Evolutionary conservation across 2,329 filamentous ascomycete species (phyloP), one percentile per base, ranked within the genome.

Genomic region (Hyphodiscus sp.): DNA sequence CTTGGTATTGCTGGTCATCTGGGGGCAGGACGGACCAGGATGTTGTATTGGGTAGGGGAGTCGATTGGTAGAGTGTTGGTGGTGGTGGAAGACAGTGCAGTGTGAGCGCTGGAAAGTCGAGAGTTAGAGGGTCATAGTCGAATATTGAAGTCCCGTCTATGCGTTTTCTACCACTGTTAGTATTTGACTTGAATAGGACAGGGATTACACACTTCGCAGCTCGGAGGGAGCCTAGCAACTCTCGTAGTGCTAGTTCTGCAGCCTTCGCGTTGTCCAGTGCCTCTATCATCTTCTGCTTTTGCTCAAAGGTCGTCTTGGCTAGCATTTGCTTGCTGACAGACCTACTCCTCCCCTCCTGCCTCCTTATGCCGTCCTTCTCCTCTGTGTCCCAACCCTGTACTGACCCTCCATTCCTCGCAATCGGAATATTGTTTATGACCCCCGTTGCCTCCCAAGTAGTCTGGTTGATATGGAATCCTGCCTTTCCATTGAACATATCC

Each of bases 21-120:
- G 91, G 91, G 1, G 88, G 85, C 20, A 82, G 75, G 30, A 95
- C 80, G 0, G 90, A 90, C 83, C 92, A 96, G 0, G 89, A 94
- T 2, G 85, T 82, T 19, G 82, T 76, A 0, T 86, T 89, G 1
- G 90, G 77, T 64, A 95, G 86, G 29, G 91, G 89, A 7, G 86
- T 89, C 10, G 89, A 87, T 45, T 61, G 60, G 72, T 91, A 92
- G 7, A 96, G 76, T 0, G 89, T 94, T 3, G 89, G 85, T 2
- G 91, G 90, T 10, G 88, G 78, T 38, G 87, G 82, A 1, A 97
- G 81, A 60, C 92, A 86, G 58, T 87, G 88, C 11, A 96, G 80
- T 38, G 86, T 90, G 42, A 97, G 78, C 7, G 87, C 85, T 7
- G 91, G 90, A 64, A 96, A 96, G 55, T 90, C 90, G 67, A 95